Evolutionary conservation across 345 rosid genomes (phyloP).

Genomic region (Citrus maxima): DNA sequence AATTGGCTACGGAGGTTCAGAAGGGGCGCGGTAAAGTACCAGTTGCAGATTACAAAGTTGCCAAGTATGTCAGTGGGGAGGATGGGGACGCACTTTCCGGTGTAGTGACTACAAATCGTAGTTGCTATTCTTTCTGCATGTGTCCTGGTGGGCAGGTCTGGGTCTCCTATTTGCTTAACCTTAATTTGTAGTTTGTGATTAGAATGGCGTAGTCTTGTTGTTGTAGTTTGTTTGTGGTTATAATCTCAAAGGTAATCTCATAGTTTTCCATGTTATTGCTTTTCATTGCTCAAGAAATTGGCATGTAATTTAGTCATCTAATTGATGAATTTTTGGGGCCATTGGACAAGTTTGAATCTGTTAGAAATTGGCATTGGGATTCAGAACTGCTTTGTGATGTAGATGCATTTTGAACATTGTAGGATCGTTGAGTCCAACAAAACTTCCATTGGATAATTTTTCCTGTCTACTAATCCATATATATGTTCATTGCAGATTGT

Average conservation of each 20-base stretch:
- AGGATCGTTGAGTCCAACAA: not conserved
- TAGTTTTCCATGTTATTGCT: not conserved
- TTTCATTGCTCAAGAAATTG: not conserved
- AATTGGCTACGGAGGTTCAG: constrained; percentile 57
- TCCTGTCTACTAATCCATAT: not conserved
- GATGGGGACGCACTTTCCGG: constrained; percentile 27
- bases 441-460: not conserved
- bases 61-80: constrained; percentile 46
- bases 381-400: not conserved
- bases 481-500: constrained; percentile 58
- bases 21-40: constrained; percentile 91
- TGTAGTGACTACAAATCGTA: constrained; percentile 33
- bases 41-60: constrained; percentile 93
- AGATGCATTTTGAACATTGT: not conserved
- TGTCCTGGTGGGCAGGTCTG: constrained; percentile 99
- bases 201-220: not conserved
- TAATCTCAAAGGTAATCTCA: not conserved
- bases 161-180: constrained; percentile 4
- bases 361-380: not conserved
- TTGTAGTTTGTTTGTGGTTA: too few species aligned
- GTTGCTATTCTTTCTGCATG: constrained; percentile 99
- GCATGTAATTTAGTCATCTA: not conserved
- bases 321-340: not conserved
- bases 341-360: not conserved
- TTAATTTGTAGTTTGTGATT: not conserved